Base-by-base conservation (phyloP, 495 filamentous ascomycete species). In the Bryoglossum gracile region DNA sequence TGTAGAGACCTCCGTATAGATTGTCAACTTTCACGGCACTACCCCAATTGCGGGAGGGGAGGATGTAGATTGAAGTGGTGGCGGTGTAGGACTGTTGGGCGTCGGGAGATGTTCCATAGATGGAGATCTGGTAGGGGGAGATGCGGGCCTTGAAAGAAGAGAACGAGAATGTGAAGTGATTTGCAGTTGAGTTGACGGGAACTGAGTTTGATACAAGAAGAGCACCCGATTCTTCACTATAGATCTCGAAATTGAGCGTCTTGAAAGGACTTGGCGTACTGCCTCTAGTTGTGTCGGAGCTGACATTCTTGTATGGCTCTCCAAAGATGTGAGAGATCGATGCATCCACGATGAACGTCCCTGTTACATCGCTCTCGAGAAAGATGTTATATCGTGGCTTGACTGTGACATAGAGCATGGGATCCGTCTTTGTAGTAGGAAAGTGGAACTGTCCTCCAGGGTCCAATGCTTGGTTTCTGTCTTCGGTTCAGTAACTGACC, bases 1-100 rank as follows among this genome's bases (percentile, higher is more conserved):
- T 68, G 8, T 68, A 58, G 3, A 85, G 53, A 0, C 73, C 80
- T 21, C 80, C 79, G 46, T 75, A 69, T 2, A 83, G 61, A 54
- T 75, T 72, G 55, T 87, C 83, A 16, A 86, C 67, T 53, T 78
- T 78, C 11, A 78, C 77, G 13, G 75, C 68, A 52, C 80, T 85
- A 18, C 80, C 76, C 8, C 65, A 68, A 37, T 73, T 76, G 3
- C 75, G 72, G 0, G 54, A 48, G 4, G 81, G 82, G 1, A 87
- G 71, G 39, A 77, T 69, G 22, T 70, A 71, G 14, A 85, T 38
- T 18, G 69, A 47, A 13, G 73, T 74, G 0, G 56, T 69, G 0
- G 73, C 65, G 1, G 64, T 68, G 26, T 65, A 76, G 3, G 47
- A 43, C 33, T 54, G 51, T 11, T 54, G 36, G 3, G 30, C 43